phyloP scores from a whole-genome alignment of 345 rosid species.

The Linum tenue region DNA sequence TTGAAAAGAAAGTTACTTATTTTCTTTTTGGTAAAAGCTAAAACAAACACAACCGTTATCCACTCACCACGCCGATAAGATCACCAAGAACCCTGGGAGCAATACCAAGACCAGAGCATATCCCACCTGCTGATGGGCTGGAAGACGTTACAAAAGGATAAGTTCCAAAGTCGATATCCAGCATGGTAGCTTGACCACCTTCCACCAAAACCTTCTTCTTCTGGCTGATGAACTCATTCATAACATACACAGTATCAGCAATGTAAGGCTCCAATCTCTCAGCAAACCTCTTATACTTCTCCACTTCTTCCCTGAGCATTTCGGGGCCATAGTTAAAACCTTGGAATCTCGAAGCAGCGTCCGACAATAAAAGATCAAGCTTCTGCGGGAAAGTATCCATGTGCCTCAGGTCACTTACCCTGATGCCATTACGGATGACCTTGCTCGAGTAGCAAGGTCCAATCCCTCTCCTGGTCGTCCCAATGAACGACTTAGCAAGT shows the following conservation, averaged over 20 bases:
- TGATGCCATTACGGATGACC: conserved; percentile 72
- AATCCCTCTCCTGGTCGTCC: conserved; percentile 90
- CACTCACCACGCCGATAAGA: conserved; percentile 82
- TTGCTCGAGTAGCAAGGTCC: conserved; percentile 91
- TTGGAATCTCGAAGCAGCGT: conserved; percentile 69
- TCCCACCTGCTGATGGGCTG: conserved; percentile 96
- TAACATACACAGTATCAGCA: conserved; percentile 74
- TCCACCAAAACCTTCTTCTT: conserved; percentile 84
- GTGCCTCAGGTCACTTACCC: conserved; percentile 85
- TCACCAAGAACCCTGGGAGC: conserved; percentile 90
- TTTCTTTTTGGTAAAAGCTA: neutral
- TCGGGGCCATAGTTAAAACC: conserved; percentile 61
- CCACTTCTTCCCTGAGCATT: conserved; percentile 78
- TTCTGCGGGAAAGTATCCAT: conserved; percentile 91
- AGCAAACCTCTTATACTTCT: conserved; percentile 79
- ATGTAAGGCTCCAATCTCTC: conserved; percentile 89
- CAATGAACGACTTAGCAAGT: conserved; percentile 84
- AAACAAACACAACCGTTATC: neutral
- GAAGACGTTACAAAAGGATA: conserved; percentile 98
- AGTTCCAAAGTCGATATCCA: conserved; percentile 91
- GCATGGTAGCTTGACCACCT: conserved; percentile 99
- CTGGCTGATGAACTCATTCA: conserved; percentile 66
- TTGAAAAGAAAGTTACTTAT: too few relatives aligned
- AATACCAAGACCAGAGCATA: conserved; percentile 91
- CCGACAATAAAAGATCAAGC: conserved; percentile 64